Base-by-base conservation (phyloP, 2,329 filamentous ascomycete species). In the Aspergillus spinulosporus region DNA sequence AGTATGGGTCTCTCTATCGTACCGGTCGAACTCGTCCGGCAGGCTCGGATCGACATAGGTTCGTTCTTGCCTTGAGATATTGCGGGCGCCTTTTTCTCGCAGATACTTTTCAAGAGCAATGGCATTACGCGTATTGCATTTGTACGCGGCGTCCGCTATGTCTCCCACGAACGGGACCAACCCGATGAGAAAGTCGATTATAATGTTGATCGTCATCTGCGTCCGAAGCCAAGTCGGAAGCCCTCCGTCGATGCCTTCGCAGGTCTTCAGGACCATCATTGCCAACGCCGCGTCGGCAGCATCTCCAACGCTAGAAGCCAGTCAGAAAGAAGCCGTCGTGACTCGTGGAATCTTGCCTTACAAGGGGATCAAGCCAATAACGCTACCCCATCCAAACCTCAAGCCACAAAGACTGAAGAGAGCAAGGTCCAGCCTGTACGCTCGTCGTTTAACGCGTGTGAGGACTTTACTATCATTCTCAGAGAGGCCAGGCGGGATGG, bases 341-440 rank as follows among this genome's bases (percentile, higher is more conserved):
- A 31, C 6, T 32, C 21, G n/a, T 54, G 11, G 4, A n/a, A n/a
- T 36, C n/a, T 62, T 9, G 54, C 82, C 89, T 81, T 82, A 91
- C 84, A 84, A 84, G 64, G 94, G 94, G 53, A 97, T 74, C 5
- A 97, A 70, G 11, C 88, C 94, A 66, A 97, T 90, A 56, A 96
- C 83, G 65, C 88, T 89, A 50, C 89, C 85, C 91, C 92, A 97
- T 53, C 94, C 94, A 69, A 97, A 92, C 56, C 87, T 84, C 57
- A 96, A 82, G 43, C 92, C 91, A 62, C 88, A 84, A 68, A 90
- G 84, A 68, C 84, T 92, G 78, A 93, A 95, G 4, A 96, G 83
- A 54, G 83, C 84, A 79, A 91, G 88, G 73, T 97, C 94, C 28
- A 97, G 84, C 37, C 85, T 83, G 75, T 96, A 96, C 34, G 94